Percentiles rank a stretch among this genome's conserved stretches.
phyloP scores from a whole-genome alignment of 169 alveolate genomes.

The Plasmodium inui region DNA sequence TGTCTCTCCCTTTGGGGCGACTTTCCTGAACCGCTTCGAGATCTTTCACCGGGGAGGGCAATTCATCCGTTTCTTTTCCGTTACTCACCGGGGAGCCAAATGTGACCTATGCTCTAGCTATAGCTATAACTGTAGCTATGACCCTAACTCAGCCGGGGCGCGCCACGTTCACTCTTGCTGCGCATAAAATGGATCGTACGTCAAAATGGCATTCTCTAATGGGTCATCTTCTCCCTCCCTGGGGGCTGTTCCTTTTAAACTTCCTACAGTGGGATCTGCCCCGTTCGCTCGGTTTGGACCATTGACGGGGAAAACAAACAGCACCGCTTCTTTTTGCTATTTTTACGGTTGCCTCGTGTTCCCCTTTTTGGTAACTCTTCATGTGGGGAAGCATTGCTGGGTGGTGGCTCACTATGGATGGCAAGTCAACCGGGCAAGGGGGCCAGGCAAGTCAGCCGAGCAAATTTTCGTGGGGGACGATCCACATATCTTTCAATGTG shows the following conservation, averaged over 20 bases:
- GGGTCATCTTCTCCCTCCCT: background rate
- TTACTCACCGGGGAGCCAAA: background rate
- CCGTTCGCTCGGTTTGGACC: background rate
- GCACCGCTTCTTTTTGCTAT: background rate
- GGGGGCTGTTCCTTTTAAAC: background rate
- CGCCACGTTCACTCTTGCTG: too few species aligned
- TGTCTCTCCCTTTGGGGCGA: too few species aligned
- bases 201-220: background rate
- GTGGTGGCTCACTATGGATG: background rate
- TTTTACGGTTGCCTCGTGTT: background rate
- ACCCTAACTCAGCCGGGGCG: too few species aligned
- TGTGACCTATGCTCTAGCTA: background rate
- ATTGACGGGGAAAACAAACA: background rate
- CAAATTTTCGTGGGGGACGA: background rate
- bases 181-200: background rate
- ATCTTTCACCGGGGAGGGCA: too few species aligned
- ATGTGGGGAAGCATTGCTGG: background rate
- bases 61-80: too few species aligned
- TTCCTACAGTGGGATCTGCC: background rate
- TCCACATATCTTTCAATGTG: background rate
- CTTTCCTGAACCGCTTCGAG: too few species aligned
- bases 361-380: background rate
- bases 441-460: too few species aligned
- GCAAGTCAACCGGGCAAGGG: background rate
- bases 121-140: too few species aligned